A percentile compares a stretch with the other conserved stretches of the same genome.
Evolutionary conservation across 2,329 filamentous ascomycete genomes (phyloP).

Genomic region (Colletotrichum liriopes): DNA sequence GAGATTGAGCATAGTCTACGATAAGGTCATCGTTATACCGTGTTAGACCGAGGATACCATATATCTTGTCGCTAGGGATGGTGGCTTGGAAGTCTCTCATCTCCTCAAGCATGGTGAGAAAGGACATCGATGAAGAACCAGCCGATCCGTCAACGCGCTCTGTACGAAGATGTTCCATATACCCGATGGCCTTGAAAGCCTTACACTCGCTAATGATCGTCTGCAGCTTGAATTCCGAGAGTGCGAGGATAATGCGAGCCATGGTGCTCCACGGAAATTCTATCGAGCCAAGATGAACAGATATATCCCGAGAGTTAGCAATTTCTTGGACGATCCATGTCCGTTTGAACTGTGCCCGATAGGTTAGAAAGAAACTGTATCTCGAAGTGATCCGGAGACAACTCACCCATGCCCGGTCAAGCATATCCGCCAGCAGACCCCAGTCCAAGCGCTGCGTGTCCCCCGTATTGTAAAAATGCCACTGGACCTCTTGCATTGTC

Average conservation of each 20-base stretch:
- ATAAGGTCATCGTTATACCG: not conserved
- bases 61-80: slow-evolving; percentile 31
- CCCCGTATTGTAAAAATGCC: slow-evolving; percentile 10
- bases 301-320: slow-evolving; percentile 21
- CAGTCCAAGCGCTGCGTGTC: slow-evolving; percentile 19
- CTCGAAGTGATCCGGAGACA: not conserved
- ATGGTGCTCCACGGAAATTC: slow-evolving; percentile 9
- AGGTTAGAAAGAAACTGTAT: not conserved
- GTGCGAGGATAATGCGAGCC: not conserved
- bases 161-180: slow-evolving; percentile 12
- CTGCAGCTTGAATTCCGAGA: slow-evolving; percentile 14
- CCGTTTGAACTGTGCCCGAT: slow-evolving; percentile 29
- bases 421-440: slow-evolving; percentile 28
- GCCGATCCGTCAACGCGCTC: not conserved
- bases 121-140: not conserved
- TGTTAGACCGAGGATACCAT: slow-evolving; percentile 15
- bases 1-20: slow-evolving; percentile 20
- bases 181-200: slow-evolving; percentile 20
- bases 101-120: slow-evolving; percentile 27
- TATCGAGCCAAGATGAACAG: slow-evolving; percentile 20
- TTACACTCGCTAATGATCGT: slow-evolving; percentile 23
- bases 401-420: slow-evolving; percentile 31
- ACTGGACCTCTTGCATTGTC: slow-evolving; percentile 9
- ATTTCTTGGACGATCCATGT: slow-evolving; percentile 42
- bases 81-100: slow-evolving; percentile 32